Conservation (phyloP, 2,329 filamentous ascomycete genomes). For the Chaetomiaceae sp. region DNA sequence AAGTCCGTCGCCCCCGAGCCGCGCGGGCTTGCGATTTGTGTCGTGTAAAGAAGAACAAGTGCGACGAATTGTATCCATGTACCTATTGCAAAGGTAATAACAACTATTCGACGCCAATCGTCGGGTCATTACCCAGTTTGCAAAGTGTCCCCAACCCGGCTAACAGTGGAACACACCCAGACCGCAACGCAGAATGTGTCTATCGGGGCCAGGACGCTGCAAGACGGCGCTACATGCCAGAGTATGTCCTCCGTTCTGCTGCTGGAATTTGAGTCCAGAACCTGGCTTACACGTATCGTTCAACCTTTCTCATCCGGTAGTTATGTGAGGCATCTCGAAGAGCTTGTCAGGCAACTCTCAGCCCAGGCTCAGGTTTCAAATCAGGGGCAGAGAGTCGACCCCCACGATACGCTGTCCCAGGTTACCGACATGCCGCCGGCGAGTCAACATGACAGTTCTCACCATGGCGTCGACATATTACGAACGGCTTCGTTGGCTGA, state of each 20-base stretch:
- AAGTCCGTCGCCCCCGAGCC: not conserved
- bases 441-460: not conserved
- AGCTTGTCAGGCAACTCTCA: not conserved
- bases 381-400: not conserved
- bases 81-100: not conserved
- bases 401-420: not conserved
- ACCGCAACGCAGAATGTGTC: not conserved
- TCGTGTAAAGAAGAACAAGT: constrained; percentile 1
- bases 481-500: not conserved
- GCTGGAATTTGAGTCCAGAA: too few species aligned
- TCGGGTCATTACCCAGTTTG: too few species aligned
- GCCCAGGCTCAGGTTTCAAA: not conserved
- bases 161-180: not conserved
- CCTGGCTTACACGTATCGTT: too few species aligned
- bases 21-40: constrained; percentile 1
- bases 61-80: constrained; percentile 1
- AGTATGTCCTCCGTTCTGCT: not conserved
- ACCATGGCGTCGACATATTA: not conserved
- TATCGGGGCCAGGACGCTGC: not conserved
- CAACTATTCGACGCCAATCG: too few species aligned
- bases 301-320: not conserved
- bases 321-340: not conserved
- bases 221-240: not conserved
- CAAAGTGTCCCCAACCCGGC: not conserved
- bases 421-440: not conserved